Evolutionary conservation across 2,329 filamentous ascomycete genomes (phyloP), one percentile per base, ranked within the genome.

Genomic region (Talaromyces marneffei): DNA sequence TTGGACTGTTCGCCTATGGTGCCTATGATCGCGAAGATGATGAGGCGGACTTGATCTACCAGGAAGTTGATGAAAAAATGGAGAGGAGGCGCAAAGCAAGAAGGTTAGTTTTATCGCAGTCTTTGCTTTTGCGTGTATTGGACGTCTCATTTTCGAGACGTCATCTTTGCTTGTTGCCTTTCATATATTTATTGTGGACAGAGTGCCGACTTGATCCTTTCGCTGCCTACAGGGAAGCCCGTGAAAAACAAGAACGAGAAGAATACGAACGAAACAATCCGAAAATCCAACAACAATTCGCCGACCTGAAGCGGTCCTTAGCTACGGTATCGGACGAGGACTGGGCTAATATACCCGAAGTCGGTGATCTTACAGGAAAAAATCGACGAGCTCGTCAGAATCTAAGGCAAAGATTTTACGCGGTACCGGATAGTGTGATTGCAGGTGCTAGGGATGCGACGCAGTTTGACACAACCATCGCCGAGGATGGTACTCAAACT

Each of bases 11-110:
- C 71, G 92, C 94, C 2, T 93, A 91, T 60, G 94, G 94, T 37
- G 90, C 94, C 69, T 99, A 96, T 79, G 94, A 97, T 74, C 90
- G 94, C 74, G 94, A 99, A 61, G 94, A 99, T 71, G 94, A 99
- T 71, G 95, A 99, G 76, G 94, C 94, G 46, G 94, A 99, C 77
- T 84, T 90, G 70, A 96, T 99, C 71, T 99, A 96, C 79, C 89
- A 92, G 70, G 89, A 91, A 72, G 90, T 99, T 65, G 94, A 99
- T 71, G 94, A 97, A 80, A 93, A 90, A 78, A 97, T 99, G 93
- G 92, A 95, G 67, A 90, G 85, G 77, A 85, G 94, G 67, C 83
- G 94, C 65, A 95, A 89, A 79, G 84, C 84, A 68, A 87, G 93
- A 85, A 91, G 90, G 90, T 93, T 85, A 84, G 89, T 90, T 65